Conservation (phyloP, 495 filamentous ascomycete species). For the Pyrenula massariospora region DNA sequence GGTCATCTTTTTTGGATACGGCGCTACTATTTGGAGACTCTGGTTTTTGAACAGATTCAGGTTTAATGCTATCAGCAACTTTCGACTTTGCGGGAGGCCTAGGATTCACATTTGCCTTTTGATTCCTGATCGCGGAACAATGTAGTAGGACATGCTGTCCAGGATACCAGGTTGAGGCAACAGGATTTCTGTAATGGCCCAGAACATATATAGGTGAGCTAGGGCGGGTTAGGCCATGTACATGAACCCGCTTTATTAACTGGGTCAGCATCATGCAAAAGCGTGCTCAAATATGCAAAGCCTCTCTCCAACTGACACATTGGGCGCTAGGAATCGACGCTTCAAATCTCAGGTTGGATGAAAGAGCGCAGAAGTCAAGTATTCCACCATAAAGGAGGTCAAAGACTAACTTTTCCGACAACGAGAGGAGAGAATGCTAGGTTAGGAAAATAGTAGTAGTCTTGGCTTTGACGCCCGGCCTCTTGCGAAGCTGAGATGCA, state of each 20-base stretch:
- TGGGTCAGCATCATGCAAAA: background rate
- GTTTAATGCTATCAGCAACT: constrained; percentile 8
- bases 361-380: too few species aligned
- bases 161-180: background rate
- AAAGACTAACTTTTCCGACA: too few species aligned
- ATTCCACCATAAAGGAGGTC: too few species aligned
- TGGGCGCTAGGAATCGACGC: too few species aligned
- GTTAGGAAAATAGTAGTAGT: too few species aligned
- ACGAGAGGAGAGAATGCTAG: too few species aligned
- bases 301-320: too few species aligned
- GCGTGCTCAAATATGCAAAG: too few species aligned
- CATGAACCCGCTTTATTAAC: background rate
- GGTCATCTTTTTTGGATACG: constrained; percentile 29
- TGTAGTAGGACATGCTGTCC: background rate
- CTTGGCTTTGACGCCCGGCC: too few species aligned
- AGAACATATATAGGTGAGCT: background rate
- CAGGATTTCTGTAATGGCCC: background rate
- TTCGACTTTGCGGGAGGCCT: background rate
- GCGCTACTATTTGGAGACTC: constrained; percentile 8
- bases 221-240: background rate
- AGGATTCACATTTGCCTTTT: background rate
- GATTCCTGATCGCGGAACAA: background rate
- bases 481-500: too few species aligned
- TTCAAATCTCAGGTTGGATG: too few species aligned
- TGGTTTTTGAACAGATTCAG: constrained; percentile 9